phyloP scores from a whole-genome alignment of 2,329 filamentous ascomycete genomes.

The Diaporthe australafricana region DNA sequence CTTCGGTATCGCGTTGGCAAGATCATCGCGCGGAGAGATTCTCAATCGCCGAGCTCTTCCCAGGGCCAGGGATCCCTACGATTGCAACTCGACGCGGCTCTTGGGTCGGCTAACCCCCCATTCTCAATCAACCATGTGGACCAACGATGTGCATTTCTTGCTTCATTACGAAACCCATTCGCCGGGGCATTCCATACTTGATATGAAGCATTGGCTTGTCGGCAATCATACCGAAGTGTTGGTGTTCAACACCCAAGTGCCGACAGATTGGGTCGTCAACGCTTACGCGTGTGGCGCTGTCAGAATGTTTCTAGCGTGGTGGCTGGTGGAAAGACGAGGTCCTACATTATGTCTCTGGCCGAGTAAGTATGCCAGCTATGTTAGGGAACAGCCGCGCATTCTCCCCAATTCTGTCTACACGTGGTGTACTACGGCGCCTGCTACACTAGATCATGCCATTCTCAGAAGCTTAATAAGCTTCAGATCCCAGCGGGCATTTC shows the following conservation, averaged over 20 bases:
- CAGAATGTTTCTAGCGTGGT: background rate
- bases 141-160: slow-evolving; percentile 6
- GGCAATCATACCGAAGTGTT: too few species aligned
- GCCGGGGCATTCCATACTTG: background rate
- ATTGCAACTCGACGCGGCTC: slow-evolving; percentile 6
- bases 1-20: background rate
- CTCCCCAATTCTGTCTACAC: background rate
- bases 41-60: background rate
- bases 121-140: slow-evolving; percentile 8
- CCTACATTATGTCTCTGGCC: background rate
- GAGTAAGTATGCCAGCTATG: too few species aligned
- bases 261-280: background rate
- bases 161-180: slow-evolving; percentile 17
- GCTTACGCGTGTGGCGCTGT: background rate
- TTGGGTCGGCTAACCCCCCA: background rate
- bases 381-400: background rate
- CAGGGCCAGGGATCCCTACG: slow-evolving; percentile 15
- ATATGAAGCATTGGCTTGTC: background rate
- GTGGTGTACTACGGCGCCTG: background rate
- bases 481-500: background rate
- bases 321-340: too few species aligned
- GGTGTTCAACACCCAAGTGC: background rate
- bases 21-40: background rate
- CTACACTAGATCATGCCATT: background rate
- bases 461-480: background rate